A percentile compares a stretch with the other conserved stretches of the same genome.
These are phyloP conservation scores for Shiraia bambusicola DNA, from an alignment of 2,329 filamentous ascomycete species.

Conservation along the genomic window DNA sequence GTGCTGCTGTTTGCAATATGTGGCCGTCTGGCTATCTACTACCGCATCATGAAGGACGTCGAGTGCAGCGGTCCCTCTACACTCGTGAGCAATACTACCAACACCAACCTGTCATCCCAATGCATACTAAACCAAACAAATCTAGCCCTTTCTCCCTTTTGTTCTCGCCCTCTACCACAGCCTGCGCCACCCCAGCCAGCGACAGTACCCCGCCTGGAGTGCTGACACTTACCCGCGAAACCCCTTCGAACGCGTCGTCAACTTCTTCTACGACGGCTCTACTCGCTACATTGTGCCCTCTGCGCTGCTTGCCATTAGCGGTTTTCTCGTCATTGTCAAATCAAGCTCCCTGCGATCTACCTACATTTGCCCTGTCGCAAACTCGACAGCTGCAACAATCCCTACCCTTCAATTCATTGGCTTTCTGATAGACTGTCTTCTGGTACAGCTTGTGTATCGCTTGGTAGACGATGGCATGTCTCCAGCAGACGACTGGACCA, in stretches of 20 bases:
- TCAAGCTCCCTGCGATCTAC: slow-evolving; percentile 33
- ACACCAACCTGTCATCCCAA: neutral
- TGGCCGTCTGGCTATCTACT: slow-evolving; percentile 35
- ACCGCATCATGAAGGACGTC: slow-evolving; percentile 30
- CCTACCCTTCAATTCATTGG: slow-evolving; percentile 34
- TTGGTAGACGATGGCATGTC: slow-evolving; percentile 31
- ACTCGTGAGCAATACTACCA: slow-evolving; percentile 15
- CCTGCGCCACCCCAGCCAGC: slow-evolving; percentile 27
- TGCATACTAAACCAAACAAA: slow-evolving; percentile 12
- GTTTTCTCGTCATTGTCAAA: slow-evolving; percentile 33
- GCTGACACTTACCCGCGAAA: slow-evolving; percentile 24
- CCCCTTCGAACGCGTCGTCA: slow-evolving; percentile 27
- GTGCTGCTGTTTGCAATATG: slow-evolving; percentile 34
- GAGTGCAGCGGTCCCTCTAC: slow-evolving; percentile 37
- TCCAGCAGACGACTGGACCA: slow-evolving; percentile 24
- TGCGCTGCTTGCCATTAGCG: slow-evolving; percentile 32
- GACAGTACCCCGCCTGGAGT: slow-evolving; percentile 33
- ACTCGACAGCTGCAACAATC: slow-evolving; percentile 26
- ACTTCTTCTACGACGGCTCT: slow-evolving; percentile 29
- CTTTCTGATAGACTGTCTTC: slow-evolving; percentile 32
- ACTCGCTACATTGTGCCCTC: slow-evolving; percentile 39
- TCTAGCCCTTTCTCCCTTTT: slow-evolving; percentile 35
- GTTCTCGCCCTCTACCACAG: slow-evolving; percentile 36
- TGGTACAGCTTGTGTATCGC: slow-evolving; percentile 27
- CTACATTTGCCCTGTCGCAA: slow-evolving; percentile 35